A percentile compares a stretch with the other conserved stretches of the same genome.
phyloP scores from a whole-genome alignment of 139 green algal species.

The Chlamydomonas incerta region DNA sequence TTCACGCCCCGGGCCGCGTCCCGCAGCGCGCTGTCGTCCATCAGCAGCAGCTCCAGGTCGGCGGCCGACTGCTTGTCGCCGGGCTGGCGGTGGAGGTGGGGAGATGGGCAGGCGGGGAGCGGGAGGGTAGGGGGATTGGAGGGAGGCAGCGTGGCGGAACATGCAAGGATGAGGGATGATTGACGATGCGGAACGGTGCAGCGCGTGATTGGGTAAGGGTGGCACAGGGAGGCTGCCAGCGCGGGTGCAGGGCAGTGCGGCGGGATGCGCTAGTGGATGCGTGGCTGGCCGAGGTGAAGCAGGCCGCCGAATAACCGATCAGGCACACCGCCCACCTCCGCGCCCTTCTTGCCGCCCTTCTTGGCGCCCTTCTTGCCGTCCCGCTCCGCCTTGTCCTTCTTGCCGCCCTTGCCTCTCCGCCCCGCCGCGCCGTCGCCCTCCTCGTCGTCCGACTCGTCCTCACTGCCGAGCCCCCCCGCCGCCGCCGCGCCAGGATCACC shows the following conservation, averaged over 20 bases:
- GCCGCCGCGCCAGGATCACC: neutral
- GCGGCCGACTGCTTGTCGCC: constrained; percentile 54
- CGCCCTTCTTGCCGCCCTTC: constrained; percentile 26
- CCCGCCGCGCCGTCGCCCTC: constrained; percentile 8
- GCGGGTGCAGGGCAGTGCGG: too few relatives aligned
- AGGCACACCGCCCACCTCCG: constrained; percentile 45
- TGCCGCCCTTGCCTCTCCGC: constrained; percentile 16
- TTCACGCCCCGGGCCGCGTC: constrained; percentile 41
- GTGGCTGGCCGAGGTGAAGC: too few relatives aligned
- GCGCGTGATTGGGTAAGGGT: too few relatives aligned
- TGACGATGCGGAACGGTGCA: too few relatives aligned
- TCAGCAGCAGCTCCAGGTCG: constrained; percentile 94
- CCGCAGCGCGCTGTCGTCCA: constrained; percentile 85
- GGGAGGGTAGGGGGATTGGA: too few relatives aligned
- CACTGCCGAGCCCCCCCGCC: neutral
- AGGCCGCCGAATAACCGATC: too few relatives aligned
- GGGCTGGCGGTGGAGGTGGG: too few relatives aligned
- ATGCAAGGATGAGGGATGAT: too few relatives aligned
- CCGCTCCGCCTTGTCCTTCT: constrained; percentile 39
- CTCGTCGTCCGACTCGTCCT: neutral
- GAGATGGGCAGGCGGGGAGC: too few relatives aligned
- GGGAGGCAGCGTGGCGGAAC: too few relatives aligned
- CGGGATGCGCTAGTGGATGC: too few relatives aligned
- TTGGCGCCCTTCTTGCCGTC: neutral
- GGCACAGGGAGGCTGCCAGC: too few relatives aligned